A percentile compares a stretch with the other conserved stretches of the same genome.
phyloP scores from a whole-genome alignment of 2,329 filamentous ascomycete species.

The Fusarium clavum region DNA sequence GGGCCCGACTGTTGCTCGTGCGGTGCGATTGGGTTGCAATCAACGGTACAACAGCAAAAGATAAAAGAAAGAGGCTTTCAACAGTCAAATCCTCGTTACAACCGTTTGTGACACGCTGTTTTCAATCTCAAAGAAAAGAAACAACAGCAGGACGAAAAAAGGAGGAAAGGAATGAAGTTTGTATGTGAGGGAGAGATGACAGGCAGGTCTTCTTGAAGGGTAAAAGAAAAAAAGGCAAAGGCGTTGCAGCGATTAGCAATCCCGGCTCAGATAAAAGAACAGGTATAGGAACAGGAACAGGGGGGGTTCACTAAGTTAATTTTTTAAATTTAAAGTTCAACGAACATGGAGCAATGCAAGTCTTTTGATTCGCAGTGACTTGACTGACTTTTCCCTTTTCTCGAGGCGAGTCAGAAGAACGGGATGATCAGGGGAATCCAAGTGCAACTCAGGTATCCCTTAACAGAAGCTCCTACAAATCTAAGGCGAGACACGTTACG shows the following conservation, averaged over 20 bases:
- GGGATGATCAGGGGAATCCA: constrained; percentile 35
- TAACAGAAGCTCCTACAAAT: constrained; percentile 3
- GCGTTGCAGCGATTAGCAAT: constrained; percentile 37
- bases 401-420: constrained; percentile 27
- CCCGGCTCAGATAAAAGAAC: constrained; percentile 31
- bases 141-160: constrained; percentile 3
- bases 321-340: not conserved
- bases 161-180: constrained; percentile 14
- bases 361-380: not conserved
- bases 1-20: constrained; percentile 8
- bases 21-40: constrained; percentile 18
- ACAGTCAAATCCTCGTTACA: not conserved
- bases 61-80: constrained; percentile 1
- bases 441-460: not conserved
- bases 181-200: constrained; percentile 16
- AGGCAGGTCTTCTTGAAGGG: constrained; percentile 6
- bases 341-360: not conserved
- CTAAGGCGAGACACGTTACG: constrained; percentile 10
- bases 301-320: constrained; percentile 7
- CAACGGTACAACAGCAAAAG: constrained; percentile 2
- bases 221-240: constrained; percentile 32
- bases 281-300: constrained; percentile 1
- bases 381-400: not conserved
- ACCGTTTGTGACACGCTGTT: constrained; percentile 7
- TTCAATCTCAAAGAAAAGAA: constrained; percentile 8